Base-by-base conservation (phyloP, 2,329 filamentous ascomycete genomes). In the Hypoxylon rubiginosum region DNA sequence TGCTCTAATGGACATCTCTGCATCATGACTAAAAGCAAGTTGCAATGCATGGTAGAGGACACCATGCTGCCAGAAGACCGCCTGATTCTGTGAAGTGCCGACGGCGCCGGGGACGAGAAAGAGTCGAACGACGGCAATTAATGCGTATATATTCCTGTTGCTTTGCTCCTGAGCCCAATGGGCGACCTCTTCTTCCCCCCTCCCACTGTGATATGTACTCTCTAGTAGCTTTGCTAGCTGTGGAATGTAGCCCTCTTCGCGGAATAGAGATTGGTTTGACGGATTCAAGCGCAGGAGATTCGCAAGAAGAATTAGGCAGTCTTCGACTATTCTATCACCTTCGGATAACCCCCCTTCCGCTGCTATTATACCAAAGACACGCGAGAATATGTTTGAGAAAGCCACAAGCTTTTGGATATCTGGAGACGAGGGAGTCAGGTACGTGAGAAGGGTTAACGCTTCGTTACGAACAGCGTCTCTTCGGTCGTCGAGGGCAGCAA, bases 361-460 rank as follows among this genome's bases (percentile, higher is more conserved):
- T 70, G 91, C 87, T 57, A 99, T 92, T 57, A 98, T 90, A 48
- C 85, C 85, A 77, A 98, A 97, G 26, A 97, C 83, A 46, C 91
- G 90, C 66, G 96, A 93, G 73, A 97, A 98, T 0, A 94, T 93
- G 83, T 93, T 95, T 74, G 97, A 94, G 71, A 97, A 98, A 0
- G 94, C 96, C 24, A 98, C 94, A 1, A 98, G 86, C 78, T 98
- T 98, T 77, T 98, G 94, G 56, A 99, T 87, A 73, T 98, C 94
- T 45, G 90, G 82, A 8, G 95, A 97, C 0, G 90, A 90, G 30
- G 93, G 92, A 0, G 96, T 97, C 30, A 99, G 85, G 62, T 94
- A 92, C 32, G 92, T 97, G 52, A 99, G 86, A 13, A 99, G 85
- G n/a, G 91, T 85, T 28, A 99, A 86, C 4, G 90, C 93, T 80